These are phyloP conservation scores for Antarctomyces pellizariae DNA, from an alignment of 495 filamentous ascomycete species.

Conservation along the genomic window DNA sequence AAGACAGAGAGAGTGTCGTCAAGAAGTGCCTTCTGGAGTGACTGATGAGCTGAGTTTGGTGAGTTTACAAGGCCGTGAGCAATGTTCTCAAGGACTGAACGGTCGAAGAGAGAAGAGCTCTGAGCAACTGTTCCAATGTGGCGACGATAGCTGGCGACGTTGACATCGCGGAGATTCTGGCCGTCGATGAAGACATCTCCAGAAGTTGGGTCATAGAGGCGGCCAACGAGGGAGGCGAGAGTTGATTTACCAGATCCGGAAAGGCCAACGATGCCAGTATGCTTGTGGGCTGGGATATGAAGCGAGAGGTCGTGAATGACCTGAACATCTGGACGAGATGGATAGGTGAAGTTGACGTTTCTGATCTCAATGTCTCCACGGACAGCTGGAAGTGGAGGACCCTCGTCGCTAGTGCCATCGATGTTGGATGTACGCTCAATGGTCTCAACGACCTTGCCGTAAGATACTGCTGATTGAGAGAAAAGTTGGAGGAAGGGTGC, in stretches of 20 bases:
- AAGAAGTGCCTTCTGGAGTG: too few relatives aligned
- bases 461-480: conserved; percentile 12
- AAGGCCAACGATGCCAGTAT: conserved; percentile 42
- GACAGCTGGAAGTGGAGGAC: conserved; percentile 15
- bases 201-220: conserved; percentile 26
- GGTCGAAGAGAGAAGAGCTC: conserved; percentile 35
- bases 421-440: conserved; percentile 28
- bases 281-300: conserved; percentile 26
- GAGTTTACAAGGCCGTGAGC: conserved; percentile 28
- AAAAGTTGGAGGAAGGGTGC: conserved; percentile 13
- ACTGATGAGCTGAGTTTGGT: too few relatives aligned
- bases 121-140: conserved; percentile 42
- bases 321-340: conserved; percentile 29
- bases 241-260: conserved; percentile 58
- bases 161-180: conserved; percentile 26
- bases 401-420: conserved; percentile 19
- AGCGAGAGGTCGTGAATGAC: conserved; percentile 27
- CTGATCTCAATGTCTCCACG: conserved; percentile 25
- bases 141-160: conserved; percentile 29
- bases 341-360: conserved; percentile 37
- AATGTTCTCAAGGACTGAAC: conserved; percentile 45
- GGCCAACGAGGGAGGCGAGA: conserved; percentile 28
- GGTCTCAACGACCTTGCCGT: conserved; percentile 17
- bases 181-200: conserved; percentile 25
- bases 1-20: too few relatives aligned